Evolutionary conservation across 1,284 basidiomycete genomes (phyloP).

Genomic region (Sutorius eximius): DNA sequence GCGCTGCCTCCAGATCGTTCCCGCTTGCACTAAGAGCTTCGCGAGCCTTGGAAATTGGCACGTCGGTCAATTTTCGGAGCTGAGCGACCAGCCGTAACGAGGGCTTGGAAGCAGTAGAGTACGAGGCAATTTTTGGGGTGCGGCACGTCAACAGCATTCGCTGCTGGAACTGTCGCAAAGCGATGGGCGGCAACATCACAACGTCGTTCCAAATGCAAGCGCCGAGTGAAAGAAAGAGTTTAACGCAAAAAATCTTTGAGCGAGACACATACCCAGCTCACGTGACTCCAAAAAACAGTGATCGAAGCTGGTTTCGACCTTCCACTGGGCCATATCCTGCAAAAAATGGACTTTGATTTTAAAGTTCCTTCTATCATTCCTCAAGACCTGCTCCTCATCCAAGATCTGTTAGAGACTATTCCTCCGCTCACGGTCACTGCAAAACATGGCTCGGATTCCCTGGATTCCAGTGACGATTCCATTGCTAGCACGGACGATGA

Average conservation of each 20-base stretch:
- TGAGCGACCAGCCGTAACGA: constrained; percentile 80
- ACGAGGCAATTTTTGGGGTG: constrained; percentile 19
- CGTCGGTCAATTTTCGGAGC: constrained; percentile 79
- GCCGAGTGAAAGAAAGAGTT: not conserved
- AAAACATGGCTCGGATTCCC: constrained; percentile 4
- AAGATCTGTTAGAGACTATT: constrained; percentile 53
- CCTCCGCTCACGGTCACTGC: constrained; percentile 11
- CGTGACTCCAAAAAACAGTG: constrained; percentile 22
- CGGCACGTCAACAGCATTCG: constrained; percentile 9
- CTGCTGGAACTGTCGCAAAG: constrained; percentile 23
- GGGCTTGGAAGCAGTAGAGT: constrained; percentile 46
- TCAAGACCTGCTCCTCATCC: constrained; percentile 73
- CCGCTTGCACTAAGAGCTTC: constrained; percentile 79
- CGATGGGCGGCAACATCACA: constrained; percentile 9
- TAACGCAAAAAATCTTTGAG: not conserved
- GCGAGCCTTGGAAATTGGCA: constrained; percentile 84
- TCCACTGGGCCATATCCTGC: not conserved
- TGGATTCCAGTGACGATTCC: constrained; percentile 38
- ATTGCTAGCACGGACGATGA: constrained; percentile 54
- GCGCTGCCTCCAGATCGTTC: constrained; percentile 74
- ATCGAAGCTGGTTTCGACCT: not conserved
- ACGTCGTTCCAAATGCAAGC: not conserved
- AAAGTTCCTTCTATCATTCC: constrained; percentile 59
- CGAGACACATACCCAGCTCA: not conserved
- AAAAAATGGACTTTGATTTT: constrained; percentile 44